phyloP scores from a whole-genome alignment of 192 early-diverging fungal genomes.

The Geranomyces variabilis region DNA sequence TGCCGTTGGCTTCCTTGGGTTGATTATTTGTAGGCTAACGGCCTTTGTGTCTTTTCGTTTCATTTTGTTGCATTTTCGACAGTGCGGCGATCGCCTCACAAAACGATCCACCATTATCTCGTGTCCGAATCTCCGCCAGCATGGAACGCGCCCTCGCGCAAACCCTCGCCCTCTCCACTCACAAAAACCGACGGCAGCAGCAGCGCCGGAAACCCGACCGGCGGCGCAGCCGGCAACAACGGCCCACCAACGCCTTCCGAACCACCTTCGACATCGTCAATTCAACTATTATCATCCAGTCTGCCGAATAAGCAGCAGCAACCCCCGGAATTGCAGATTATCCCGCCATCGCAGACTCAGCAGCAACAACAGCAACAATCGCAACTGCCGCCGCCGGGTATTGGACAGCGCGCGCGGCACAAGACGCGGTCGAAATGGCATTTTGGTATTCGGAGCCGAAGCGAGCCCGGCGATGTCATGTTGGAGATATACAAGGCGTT shows the following conservation, averaged over 20 bases:
- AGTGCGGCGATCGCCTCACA: constrained; percentile 51
- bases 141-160: constrained; percentile 58
- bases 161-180: constrained; percentile 7
- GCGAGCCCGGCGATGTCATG: constrained; percentile 94
- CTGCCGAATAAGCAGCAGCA: constrained; percentile 46
- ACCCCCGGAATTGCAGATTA: not conserved
- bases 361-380: not conserved
- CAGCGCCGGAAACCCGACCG: no score
- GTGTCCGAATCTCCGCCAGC: constrained; percentile 69
- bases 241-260: constrained; percentile 32
- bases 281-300: constrained; percentile 55
- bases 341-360: not conserved
- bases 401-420: constrained; percentile 23
- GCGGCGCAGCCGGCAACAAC: not conserved
- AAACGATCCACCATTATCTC: constrained; percentile 64
- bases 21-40: constrained; percentile 4
- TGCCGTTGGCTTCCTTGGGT: constrained; percentile 25
- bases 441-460: constrained; percentile 94
- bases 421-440: constrained; percentile 88
- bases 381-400: constrained; percentile 1
- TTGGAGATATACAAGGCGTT: constrained; percentile 93
- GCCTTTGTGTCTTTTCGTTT: no score
- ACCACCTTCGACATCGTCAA: constrained; percentile 38
- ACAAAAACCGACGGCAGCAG: not conserved
- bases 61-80: constrained; percentile 18